Evolutionary conservation across 352 stramenopile species (phyloP).

Genomic region (Globisporangium radiosum): DNA sequence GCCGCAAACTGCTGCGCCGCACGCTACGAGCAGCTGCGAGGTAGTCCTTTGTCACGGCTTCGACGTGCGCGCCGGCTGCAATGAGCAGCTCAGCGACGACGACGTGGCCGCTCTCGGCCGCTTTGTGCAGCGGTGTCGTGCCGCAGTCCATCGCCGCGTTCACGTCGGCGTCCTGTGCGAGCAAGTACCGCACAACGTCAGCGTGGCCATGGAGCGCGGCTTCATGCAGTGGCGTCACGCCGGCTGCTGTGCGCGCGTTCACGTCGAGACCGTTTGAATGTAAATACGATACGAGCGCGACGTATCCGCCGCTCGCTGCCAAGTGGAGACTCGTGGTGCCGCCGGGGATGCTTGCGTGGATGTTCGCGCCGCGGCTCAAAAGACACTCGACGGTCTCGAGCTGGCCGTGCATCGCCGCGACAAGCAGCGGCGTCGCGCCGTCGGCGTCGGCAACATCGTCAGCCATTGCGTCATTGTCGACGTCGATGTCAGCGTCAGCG

Average conservation of each 20-base stretch:
- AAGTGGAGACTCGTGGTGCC: constrained; percentile 44
- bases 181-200: constrained; percentile 31
- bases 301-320: constrained; percentile 36
- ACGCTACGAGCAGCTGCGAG: constrained; percentile 16
- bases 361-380: constrained; percentile 31
- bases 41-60: constrained; percentile 52
- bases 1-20: constrained; percentile 11
- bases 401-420: constrained; percentile 55
- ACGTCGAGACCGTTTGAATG: constrained; percentile 32
- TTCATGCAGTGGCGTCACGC: constrained; percentile 46
- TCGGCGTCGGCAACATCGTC: constrained; percentile 19
- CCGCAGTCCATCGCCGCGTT: constrained; percentile 40
- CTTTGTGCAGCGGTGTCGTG: constrained; percentile 44
- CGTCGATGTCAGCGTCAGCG: not conserved
- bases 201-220: constrained; percentile 37
- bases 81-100: constrained; percentile 46
- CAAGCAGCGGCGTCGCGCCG: constrained; percentile 45
- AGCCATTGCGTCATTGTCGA: constrained; percentile 5
- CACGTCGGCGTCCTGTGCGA: constrained; percentile 35
- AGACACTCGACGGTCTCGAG: constrained; percentile 49
- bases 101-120: constrained; percentile 44
- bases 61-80: constrained; percentile 41
- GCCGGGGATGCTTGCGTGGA: constrained; percentile 33
- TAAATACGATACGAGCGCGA: constrained; percentile 33
- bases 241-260: constrained; percentile 25